Evolutionary conservation across 1,139 yeast genomes (phyloP), one percentile per base, ranked within the genome.

Genomic region (Neolecta irregularis): DNA sequence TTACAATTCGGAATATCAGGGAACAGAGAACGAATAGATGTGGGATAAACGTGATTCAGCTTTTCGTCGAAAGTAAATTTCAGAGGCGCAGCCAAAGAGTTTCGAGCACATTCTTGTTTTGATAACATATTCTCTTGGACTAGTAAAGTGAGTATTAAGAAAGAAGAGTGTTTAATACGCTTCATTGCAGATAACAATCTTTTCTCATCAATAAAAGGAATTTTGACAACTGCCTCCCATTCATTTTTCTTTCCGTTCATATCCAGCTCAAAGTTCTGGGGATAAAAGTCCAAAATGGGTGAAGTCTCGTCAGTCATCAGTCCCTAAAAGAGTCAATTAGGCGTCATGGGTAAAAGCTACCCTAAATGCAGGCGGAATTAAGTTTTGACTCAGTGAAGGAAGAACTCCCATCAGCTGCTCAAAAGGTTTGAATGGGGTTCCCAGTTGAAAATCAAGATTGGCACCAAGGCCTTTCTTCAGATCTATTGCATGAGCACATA

Each of bases 201-300:
- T 24, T 68, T 59, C 50, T 78, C 85, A 47, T 91, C 96, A 36
- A 88, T 95, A 63, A 91, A 91, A 8, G 92, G 77, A 43, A 88
- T 68, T 51, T 81, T 69, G n/a, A 88, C 94, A 38, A 88, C 95
- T 6, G 96, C 96, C 59, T 88, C 98, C 99, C 99, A 88, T 34
- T 80, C 75, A 5, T 92, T 93, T 38, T 85, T 79, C 54, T 88
- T 91, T 35, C 96, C 98, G 52, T 88, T 91, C 69, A 74, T 65
- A 58, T 91, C 98, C 33, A 81, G 66, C 38, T 74, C 85, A 43
- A 88, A 93, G 43, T 80, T 81, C 43, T 69, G 66, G 3, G 99
- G 99, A 52, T 91, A 88, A 49, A 83, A 85, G 46, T 81, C 94
- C 40, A 67, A 68, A 45, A 91, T 83, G 19, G 95, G 93, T 2